Conservation (phyloP, 352 stramenopile genomes). For the Pythium plurisporium region DNA sequence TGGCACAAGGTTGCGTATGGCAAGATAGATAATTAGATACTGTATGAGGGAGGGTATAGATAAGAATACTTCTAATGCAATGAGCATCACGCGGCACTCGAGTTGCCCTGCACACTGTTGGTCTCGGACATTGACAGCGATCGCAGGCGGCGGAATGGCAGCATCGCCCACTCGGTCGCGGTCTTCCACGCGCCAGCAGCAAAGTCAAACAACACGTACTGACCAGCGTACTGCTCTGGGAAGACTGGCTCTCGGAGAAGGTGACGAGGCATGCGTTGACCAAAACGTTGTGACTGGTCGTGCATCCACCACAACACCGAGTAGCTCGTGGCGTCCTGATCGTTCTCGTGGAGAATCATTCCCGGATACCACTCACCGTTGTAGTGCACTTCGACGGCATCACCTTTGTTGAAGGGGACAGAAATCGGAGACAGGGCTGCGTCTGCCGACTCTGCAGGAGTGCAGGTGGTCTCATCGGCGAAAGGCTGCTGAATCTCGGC, state of each 20-base stretch:
- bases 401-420: slow-evolving; percentile 42
- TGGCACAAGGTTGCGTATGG: too few species aligned
- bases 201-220: slow-evolving; percentile 45
- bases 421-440: not conserved
- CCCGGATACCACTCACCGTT: slow-evolving; percentile 58
- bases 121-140: slow-evolving; percentile 21
- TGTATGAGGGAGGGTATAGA: too few species aligned
- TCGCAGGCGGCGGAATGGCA: slow-evolving; percentile 21
- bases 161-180: slow-evolving; percentile 25
- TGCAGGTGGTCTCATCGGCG: not conserved
- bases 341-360: slow-evolving; percentile 59
- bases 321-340: slow-evolving; percentile 47
- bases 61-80: too few species aligned
- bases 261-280: slow-evolving; percentile 41
- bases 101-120: slow-evolving; percentile 16
- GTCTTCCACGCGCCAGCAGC: slow-evolving; percentile 44
- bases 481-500: not conserved
- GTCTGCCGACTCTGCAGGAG: not conserved
- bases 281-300: slow-evolving; percentile 73
- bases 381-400: slow-evolving; percentile 60
- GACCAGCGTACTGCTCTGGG: slow-evolving; percentile 18
- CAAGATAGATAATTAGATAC: slow-evolving; percentile 2
- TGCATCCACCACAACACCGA: slow-evolving; percentile 80
- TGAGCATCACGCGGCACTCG: slow-evolving; percentile 4
- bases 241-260: slow-evolving; percentile 45